Conservation (phyloP, 1,284 basidiomycete genomes). For the Cutaneotrichosporon sp. region DNA sequence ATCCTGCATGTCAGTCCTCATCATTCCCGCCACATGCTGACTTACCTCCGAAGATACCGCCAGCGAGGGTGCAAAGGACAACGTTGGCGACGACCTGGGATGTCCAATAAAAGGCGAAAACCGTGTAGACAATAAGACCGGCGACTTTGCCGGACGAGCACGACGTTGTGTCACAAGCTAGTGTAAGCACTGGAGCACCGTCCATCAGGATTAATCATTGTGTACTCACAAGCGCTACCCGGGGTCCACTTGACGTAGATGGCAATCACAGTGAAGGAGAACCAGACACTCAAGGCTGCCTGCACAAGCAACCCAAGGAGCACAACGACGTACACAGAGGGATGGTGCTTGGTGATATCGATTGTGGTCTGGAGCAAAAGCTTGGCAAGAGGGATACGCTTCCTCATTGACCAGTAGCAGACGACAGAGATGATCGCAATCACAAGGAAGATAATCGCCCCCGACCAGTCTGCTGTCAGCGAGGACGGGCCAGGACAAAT, state of each 20-base stretch:
- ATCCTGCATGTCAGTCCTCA: conserved; percentile 23
- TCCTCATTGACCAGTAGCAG: conserved; percentile 54
- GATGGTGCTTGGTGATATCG: conserved; percentile 76
- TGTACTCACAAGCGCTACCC: conserved; percentile 59
- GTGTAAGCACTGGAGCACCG: no score
- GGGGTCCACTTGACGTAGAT: conserved; percentile 74
- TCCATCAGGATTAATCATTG: no score
- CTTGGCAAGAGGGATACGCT: conserved; percentile 66
- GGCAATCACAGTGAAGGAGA: conserved; percentile 38
- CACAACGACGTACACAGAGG: conserved; percentile 72
- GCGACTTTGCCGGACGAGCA: conserved; percentile 58
- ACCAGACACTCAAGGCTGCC: conserved; percentile 62
- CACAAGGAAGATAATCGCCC: conserved; percentile 66
- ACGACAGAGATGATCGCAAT: conserved; percentile 73
- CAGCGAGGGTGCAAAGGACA: conserved; percentile 70
- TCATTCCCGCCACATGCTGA: conserved; percentile 2
- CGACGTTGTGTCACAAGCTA: conserved; percentile 46
- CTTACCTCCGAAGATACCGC: conserved; percentile 59
- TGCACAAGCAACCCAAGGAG: conserved; percentile 66
- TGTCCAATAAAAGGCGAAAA: conserved; percentile 79
- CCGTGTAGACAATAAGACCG: conserved; percentile 70
- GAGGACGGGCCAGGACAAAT: background rate
- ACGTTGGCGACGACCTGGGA: conserved; percentile 70
- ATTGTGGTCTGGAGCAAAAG: conserved; percentile 70
- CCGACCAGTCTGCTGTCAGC: conserved; percentile 38